Evolutionary conservation across 2,329 filamentous ascomycete genomes (phyloP), one percentile per base, ranked within the genome.

Genomic region (Ceratocystis colombiana): DNA sequence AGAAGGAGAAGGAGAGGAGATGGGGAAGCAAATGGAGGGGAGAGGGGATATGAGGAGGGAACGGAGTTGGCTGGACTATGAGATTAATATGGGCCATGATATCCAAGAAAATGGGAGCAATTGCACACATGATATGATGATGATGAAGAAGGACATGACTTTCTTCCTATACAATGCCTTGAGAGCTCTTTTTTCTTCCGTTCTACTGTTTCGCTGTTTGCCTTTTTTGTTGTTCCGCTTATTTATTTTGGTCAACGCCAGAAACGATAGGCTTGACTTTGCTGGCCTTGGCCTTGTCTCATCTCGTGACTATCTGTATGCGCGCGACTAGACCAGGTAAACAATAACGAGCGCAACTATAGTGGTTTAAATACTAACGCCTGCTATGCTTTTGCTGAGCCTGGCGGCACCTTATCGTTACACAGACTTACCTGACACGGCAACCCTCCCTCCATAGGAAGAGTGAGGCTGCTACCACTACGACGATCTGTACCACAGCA

Each of bases 391-490:
- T 37, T 2, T 10, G 33, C 33, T 59, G 53, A 17, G 33, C 12
- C 28, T 37, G 53, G 53, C 5, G 28, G 28, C 28, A 1, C 53
- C 28, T 37, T 37, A 17, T 59, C 53, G 53, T 59, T 64, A 41
- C 33, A 50, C 70, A 62, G 44, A 12, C 55, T 74, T 12, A 79
- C 75, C 66, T 71, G 71, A 64, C 78, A 78, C 4, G 82, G 83
- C 68, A 87, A 71, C 0, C 84, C 84, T 1, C 78, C 83, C 64
- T 84, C 77, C 84, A 87, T 87, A 0, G 84, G 84, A 69, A 87
- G 71, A 2, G 84, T 87, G 62, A 87, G 74, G 69, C 84, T 86
- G 62, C 82, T 78, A 70, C 83, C 78, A 46, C 70, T 73, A 22
- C 77, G 74, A 44, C 77, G 72, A 67, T 76, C 79, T 3, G 75